These are phyloP conservation scores for Apocynum venetum DNA, from an alignment of 257 asterid genomes.

Conservation along the genomic window DNA sequence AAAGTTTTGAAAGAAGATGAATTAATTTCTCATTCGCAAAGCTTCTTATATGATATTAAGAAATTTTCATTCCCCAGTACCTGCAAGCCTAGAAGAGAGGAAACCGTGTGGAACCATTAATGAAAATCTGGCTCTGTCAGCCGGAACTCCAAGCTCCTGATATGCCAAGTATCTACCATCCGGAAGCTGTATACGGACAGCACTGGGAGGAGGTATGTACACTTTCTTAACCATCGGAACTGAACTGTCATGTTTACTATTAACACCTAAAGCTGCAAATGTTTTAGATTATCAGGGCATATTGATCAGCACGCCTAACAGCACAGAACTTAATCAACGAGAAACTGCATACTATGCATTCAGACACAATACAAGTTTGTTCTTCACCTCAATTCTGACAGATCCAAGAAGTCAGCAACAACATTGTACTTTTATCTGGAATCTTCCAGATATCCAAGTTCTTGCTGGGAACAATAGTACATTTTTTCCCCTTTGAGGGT, in stretches of 20 bases:
- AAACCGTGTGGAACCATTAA: slow-evolving; percentile 57
- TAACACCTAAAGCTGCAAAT: slow-evolving; percentile 52
- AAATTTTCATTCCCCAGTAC: slow-evolving; percentile 24
- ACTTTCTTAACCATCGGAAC: slow-evolving; percentile 45
- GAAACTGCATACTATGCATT: not conserved
- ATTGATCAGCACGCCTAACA: not conserved
- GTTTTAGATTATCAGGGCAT: not conserved
- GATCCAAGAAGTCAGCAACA: not conserved
- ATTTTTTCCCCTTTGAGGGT: not conserved
- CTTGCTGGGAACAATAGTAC: not conserved
- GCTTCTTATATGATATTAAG: not conserved
- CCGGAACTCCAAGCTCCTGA: slow-evolving; percentile 65
- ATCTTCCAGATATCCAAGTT: not conserved
- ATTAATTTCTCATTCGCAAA: not conserved
- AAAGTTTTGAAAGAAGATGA: not conserved
- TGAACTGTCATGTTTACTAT: slow-evolving; percentile 29
- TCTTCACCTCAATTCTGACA: not conserved
- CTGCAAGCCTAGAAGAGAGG: slow-evolving; percentile 76
- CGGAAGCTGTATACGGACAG: slow-evolving; percentile 56
- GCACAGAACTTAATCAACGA: not conserved
- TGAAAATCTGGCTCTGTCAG: slow-evolving; percentile 60
- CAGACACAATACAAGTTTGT: not conserved
- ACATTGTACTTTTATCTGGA: not conserved
- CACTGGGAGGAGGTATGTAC: slow-evolving; percentile 64
- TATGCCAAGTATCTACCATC: slow-evolving; percentile 81